Evolutionary conservation across 495 filamentous ascomycete species (phyloP).

Genomic region (Amphirosellinia nigrospora): DNA sequence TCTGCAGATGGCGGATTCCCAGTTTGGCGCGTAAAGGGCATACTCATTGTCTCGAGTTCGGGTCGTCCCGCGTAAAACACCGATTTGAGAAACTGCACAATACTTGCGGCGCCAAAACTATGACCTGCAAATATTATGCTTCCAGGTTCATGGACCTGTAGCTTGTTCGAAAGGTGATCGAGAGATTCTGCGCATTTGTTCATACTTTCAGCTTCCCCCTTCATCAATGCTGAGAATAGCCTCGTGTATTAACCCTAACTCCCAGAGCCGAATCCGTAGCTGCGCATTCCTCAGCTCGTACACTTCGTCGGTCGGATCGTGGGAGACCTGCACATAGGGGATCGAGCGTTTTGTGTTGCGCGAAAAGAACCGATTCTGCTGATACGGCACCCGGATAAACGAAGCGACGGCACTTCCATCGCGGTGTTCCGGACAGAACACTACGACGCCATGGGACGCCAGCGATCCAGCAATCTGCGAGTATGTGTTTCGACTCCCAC

Average conservation of each 20-base stretch:
- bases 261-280: slow-evolving; percentile 74
- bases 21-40: slow-evolving; percentile 58
- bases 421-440: slow-evolving; percentile 76
- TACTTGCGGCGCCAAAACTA: slow-evolving; percentile 75
- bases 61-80: slow-evolving; percentile 62
- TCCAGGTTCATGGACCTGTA: slow-evolving; percentile 73
- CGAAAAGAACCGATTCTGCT: slow-evolving; percentile 41
- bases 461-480: slow-evolving; percentile 73
- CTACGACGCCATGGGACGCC: slow-evolving; percentile 76
- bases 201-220: slow-evolving; percentile 50
- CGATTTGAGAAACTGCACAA: slow-evolving; percentile 75
- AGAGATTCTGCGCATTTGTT: slow-evolving; percentile 57
- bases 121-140: slow-evolving; percentile 74
- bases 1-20: slow-evolving; percentile 51
- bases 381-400: slow-evolving; percentile 58
- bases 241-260: slow-evolving; percentile 67
- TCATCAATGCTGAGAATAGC: slow-evolving; percentile 66
- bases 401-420: slow-evolving; percentile 74
- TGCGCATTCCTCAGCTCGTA: slow-evolving; percentile 67
- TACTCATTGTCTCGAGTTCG: slow-evolving; percentile 36
- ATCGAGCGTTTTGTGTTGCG: slow-evolving; percentile 44
- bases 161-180: slow-evolving; percentile 53
- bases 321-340: slow-evolving; percentile 57
- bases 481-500: slow-evolving; percentile 75
- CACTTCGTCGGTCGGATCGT: slow-evolving; percentile 61